These are phyloP conservation scores for Oryza longistaminata DNA, from an alignment of 176 grass and related monocot species.

Conservation along the genomic window DNA sequence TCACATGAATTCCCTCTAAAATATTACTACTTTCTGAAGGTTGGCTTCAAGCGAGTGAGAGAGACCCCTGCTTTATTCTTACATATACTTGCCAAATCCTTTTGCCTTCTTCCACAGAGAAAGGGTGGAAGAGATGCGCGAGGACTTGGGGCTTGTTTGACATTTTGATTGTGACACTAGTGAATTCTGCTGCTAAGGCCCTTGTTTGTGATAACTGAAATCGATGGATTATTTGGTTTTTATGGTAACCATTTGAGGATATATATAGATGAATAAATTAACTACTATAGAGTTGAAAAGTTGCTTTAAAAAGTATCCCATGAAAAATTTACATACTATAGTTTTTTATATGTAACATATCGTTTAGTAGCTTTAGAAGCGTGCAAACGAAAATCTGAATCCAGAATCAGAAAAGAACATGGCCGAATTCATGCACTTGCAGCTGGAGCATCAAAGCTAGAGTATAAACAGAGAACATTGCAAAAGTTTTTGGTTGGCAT, in stretches of 20 bases:
- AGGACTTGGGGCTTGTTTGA: background rate
- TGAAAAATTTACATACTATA: too few relatives aligned
- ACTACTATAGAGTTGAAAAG: too few relatives aligned
- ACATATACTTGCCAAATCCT: background rate
- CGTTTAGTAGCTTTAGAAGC: too few relatives aligned
- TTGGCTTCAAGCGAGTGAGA: background rate
- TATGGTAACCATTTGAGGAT: too few relatives aligned
- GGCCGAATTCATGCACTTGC: background rate
- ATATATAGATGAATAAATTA: too few relatives aligned
- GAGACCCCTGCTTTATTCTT: background rate
- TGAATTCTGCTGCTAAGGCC: background rate
- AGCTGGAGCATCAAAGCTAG: background rate
- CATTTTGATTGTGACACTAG: slow-evolving; percentile 2
- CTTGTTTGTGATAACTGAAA: too few relatives aligned
- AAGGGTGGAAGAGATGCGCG: background rate
- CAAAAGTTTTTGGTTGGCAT: background rate
- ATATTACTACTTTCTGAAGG: background rate
- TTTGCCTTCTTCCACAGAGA: background rate
- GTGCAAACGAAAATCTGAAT: too few relatives aligned
- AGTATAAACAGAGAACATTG: slow-evolving; percentile 2
- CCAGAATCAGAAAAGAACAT: too few relatives aligned
- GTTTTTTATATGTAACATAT: too few relatives aligned
- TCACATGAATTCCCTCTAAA: background rate
- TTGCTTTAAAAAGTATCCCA: too few relatives aligned
- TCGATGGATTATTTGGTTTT: too few relatives aligned